Evolutionary conservation across 2,329 filamentous ascomycete species (phyloP).

Genomic region (Fusarium robinianum): DNA sequence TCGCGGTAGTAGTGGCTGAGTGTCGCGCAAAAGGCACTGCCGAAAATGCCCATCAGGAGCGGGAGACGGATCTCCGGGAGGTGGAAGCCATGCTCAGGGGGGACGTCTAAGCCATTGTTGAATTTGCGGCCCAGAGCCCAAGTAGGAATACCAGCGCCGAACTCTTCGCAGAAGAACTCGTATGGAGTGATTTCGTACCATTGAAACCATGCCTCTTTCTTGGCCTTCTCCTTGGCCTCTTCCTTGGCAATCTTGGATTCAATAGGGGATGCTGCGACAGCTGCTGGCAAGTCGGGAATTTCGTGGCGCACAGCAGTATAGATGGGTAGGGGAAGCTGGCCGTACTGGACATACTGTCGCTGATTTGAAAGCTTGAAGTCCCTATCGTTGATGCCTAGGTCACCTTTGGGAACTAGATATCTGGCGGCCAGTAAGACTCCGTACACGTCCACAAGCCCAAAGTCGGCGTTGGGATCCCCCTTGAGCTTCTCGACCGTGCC

Average conservation of each 20-base stretch:
- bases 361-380: conserved; percentile 95
- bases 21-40: conserved; percentile 94
- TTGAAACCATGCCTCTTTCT: conserved; percentile 86
- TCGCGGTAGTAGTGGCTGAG: conserved; percentile 96
- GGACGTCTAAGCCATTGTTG: conserved; percentile 61
- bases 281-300: conserved; percentile 68
- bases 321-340: conserved; percentile 85
- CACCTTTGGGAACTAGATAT: conserved; percentile 80
- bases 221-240: conserved; percentile 56
- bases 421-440: conserved; percentile 83
- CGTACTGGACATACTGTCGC: conserved; percentile 72
- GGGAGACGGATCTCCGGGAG: conserved; percentile 85
- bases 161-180: conserved; percentile 93
- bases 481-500: conserved; percentile 91
- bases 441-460: conserved; percentile 93
- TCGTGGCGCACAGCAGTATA: conserved; percentile 96
- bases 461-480: conserved; percentile 70
- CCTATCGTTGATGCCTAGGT: conserved; percentile 69
- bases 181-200: conserved; percentile 98
- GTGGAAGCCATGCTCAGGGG: conserved; percentile 66
- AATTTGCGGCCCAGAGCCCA: conserved; percentile 91
- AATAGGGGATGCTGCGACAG: conserved; percentile 33
- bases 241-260: conserved; percentile 45
- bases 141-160: conserved; percentile 87
- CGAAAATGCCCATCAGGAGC: conserved; percentile 90